Conservation (phyloP, 169 alveolate genomes). For the Plasmodium sp. region DNA sequence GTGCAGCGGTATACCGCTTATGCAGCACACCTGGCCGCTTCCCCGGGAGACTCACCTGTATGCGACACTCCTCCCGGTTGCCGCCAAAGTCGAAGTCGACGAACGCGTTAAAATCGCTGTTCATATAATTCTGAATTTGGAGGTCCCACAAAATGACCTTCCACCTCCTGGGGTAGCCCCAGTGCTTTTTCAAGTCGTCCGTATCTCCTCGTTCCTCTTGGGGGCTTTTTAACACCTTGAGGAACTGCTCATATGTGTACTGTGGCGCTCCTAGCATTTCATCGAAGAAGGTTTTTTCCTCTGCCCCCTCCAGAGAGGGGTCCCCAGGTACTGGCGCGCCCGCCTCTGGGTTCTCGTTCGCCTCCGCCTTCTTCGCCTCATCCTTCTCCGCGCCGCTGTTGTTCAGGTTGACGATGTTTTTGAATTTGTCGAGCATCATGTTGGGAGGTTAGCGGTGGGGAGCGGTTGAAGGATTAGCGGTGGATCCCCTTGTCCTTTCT, state of each 20-base stretch:
- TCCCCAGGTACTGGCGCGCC: not conserved
- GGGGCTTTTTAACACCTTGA: constrained; percentile 75
- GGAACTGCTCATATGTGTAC: constrained; percentile 82
- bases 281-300: constrained; percentile 76
- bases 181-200: constrained; percentile 77
- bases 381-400: constrained; percentile 18
- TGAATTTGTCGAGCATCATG: constrained; percentile 42
- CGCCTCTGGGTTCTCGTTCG: constrained; percentile 29
- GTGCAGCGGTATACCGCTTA: no score
- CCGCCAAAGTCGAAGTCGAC: constrained; percentile 87
- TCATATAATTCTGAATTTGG: constrained; percentile 77
- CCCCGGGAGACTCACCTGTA: constrained; percentile 36
- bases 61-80: constrained; percentile 82
- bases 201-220: constrained; percentile 83
- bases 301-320: constrained; percentile 17
- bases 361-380: constrained; percentile 25
- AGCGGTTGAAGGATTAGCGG: not conserved
- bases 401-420: constrained; percentile 41
- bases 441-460: not conserved
- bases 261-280: constrained; percentile 81
- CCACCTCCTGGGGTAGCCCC: constrained; percentile 86
- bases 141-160: constrained; percentile 79
- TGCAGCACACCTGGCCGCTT: not conserved
- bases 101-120: constrained; percentile 80
- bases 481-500: not conserved